Evolutionary conservation across 2,329 filamentous ascomycete genomes (phyloP), one percentile per base, ranked within the genome.

Genomic region (Parastagonospora avenae): DNA sequence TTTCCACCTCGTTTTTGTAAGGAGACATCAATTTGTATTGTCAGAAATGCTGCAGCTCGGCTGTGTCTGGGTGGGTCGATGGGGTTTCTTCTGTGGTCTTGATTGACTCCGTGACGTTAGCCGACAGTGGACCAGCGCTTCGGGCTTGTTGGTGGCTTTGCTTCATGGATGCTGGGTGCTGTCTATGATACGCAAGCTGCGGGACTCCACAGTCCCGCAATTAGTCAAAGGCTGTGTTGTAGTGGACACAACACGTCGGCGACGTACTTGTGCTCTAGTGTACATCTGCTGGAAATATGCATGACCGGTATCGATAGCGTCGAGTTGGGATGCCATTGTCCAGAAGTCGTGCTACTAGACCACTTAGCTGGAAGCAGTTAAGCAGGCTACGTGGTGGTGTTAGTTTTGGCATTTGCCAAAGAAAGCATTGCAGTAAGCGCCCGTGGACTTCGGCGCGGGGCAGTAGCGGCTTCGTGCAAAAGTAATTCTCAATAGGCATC

Each of bases 401-500:
- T 57, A 45, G 48, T 58, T 50, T 46, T 42, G 48, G 36, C 16
- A 4, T 33, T 51, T 55, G 48, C 63, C 66, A 67, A 55, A 62
- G 57, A 62, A 36, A 52, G 50, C 40, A 52, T 40, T 28, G 44
- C 50, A 54, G 40, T 67, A 68, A 62, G 66, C 66, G 66, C 65
- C 62, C 59, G 52, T 42, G 28, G 40, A 47, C 16, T 16, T 51
- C 49, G 55, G 56, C 52, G 54, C 45, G 48, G 43, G 57, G 52
- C 37, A 40, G 27, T 40, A 32, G 44, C 36, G 27, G 44, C 29
- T 15, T 15, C 12, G 28, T 40, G 36, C 29, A 35, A 33, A 33
- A 33, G 35, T 42, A 38, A 24, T 47, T 37, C 55, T 46, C 49
- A 43, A 57, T 42, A 42, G 46, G 47, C 16, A 19, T 39, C 42